Conservation (phyloP, 2,329 filamentous ascomycete genomes). For the Aureobasidium leucospermi region DNA sequence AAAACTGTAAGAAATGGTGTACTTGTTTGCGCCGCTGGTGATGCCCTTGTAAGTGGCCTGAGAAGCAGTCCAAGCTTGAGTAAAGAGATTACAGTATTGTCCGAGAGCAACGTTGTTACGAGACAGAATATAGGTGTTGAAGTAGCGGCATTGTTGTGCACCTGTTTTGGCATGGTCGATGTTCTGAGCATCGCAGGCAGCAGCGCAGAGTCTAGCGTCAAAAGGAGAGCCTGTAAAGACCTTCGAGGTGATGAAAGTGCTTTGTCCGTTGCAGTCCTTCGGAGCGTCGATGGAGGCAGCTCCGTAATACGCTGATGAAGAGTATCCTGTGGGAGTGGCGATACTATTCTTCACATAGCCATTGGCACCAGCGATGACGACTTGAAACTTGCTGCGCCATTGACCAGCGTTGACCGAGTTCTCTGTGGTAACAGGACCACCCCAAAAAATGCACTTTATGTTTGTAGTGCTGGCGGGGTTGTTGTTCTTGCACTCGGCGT, state of each 20-base stretch:
- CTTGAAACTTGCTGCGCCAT: conserved; percentile 23
- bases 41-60: conserved; percentile 20
- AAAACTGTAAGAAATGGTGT: conserved; percentile 16
- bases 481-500: conserved; percentile 23
- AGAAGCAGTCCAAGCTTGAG: conserved; percentile 16
- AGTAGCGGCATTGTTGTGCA: conserved; percentile 14
- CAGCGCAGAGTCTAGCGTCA: conserved; percentile 25
- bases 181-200: conserved; percentile 19
- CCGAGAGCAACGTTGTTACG: conserved; percentile 14
- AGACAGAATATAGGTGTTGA: conserved; percentile 19
- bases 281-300: conserved; percentile 26
- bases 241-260: conserved; percentile 21
- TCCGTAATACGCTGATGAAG: conserved; percentile 17
- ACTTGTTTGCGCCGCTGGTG: conserved; percentile 16
- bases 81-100: conserved; percentile 25
- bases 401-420: conserved; percentile 18
- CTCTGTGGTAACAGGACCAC: conserved; percentile 13
- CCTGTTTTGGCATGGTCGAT: conserved; percentile 18
- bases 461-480: conserved; percentile 26
- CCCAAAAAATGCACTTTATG: conserved; percentile 23
- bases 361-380: conserved; percentile 28
- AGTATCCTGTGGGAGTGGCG: conserved; percentile 20
- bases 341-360: conserved; percentile 25
- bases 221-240: conserved; percentile 22
- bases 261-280: conserved; percentile 22